Percentiles rank a stretch among this genome's conserved stretches.
These are phyloP conservation scores for Verbascum thapsus DNA, from an alignment of 257 asterid species.

Conservation along the genomic window DNA sequence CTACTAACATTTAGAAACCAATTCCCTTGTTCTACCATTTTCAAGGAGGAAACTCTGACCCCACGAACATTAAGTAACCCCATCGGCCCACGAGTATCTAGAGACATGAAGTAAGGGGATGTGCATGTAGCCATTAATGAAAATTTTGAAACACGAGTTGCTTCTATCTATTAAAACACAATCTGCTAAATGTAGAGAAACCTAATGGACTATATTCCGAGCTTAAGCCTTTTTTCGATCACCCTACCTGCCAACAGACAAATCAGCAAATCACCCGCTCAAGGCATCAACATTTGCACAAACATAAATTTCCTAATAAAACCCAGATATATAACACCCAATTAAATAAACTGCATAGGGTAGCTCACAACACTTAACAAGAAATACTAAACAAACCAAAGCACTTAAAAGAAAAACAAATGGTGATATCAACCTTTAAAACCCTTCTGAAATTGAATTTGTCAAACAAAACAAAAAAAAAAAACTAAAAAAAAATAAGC, in stretches of 20 bases:
- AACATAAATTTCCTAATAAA: conserved; percentile 10
- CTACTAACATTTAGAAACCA: conserved; percentile 37
- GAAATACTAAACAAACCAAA: background rate
- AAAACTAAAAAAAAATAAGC: no score
- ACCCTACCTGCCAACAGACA: conserved; percentile 33
- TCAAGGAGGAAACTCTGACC: conserved; percentile 54
- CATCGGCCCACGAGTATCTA: conserved; percentile 48
- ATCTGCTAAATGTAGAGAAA: conserved; percentile 5
- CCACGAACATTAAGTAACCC: conserved; percentile 53
- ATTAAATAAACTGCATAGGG: conserved; percentile 9
- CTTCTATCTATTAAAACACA: background rate
- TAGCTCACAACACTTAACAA: background rate
- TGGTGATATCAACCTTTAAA: background rate
- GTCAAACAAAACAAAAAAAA: no score
- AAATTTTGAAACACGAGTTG: conserved; percentile 22
- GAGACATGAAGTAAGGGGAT: conserved; percentile 58
- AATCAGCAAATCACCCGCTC: background rate
- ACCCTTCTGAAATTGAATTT: no score
- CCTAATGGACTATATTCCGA: conserved; percentile 25
- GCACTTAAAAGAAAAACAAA: background rate
- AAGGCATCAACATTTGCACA: background rate
- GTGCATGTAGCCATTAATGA: conserved; percentile 60
- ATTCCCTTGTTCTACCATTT: conserved; percentile 53
- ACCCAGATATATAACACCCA: conserved; percentile 12
- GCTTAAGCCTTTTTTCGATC: background rate